phyloP scores from a whole-genome alignment of 164 flowering plant species.

The Buxus sempervirens region DNA sequence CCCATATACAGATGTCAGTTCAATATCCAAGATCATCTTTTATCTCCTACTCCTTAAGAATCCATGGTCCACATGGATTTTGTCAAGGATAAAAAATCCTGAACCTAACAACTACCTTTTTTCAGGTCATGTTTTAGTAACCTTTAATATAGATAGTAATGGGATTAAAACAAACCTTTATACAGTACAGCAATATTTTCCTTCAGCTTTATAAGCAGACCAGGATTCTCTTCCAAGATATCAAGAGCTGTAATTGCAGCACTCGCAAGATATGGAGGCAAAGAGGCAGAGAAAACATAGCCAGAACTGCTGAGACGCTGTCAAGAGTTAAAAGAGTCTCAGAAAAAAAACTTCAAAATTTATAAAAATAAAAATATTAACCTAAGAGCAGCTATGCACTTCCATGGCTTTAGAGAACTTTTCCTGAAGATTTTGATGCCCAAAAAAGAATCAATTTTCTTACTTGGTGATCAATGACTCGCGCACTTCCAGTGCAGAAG shows the following conservation, averaged over 20 bases:
- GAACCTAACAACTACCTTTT: not conserved
- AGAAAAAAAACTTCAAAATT: too few relatives aligned
- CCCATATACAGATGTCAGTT: too few relatives aligned
- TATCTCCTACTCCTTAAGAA: not conserved
- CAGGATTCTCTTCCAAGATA: constrained; percentile 56
- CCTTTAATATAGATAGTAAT: not conserved
- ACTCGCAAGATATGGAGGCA: constrained; percentile 95
- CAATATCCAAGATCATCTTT: too few relatives aligned
- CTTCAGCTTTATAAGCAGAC: constrained; percentile 43
- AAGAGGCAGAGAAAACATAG: constrained; percentile 97
- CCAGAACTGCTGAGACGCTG: constrained; percentile 98
- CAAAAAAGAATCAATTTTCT: too few relatives aligned
- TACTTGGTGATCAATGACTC: constrained; percentile 97
- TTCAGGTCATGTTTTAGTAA: not conserved
- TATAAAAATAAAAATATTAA: too few relatives aligned
- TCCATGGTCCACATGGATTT: not conserved
- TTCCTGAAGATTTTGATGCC: not conserved
- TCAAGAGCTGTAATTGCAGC: constrained; percentile 77
- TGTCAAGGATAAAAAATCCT: not conserved
- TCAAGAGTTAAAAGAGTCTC: too few relatives aligned
- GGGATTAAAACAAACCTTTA: constrained; percentile 51
- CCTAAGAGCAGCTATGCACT: too few relatives aligned
- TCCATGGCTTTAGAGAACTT: too few relatives aligned
- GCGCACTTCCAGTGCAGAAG: constrained; percentile 92
- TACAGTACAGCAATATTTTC: constrained; percentile 55